A percentile compares a stretch with the other conserved stretches of the same genome.
These are phyloP conservation scores for Solanum sejunctum DNA, from an alignment of 257 asterid species.

Conservation along the genomic window DNA sequence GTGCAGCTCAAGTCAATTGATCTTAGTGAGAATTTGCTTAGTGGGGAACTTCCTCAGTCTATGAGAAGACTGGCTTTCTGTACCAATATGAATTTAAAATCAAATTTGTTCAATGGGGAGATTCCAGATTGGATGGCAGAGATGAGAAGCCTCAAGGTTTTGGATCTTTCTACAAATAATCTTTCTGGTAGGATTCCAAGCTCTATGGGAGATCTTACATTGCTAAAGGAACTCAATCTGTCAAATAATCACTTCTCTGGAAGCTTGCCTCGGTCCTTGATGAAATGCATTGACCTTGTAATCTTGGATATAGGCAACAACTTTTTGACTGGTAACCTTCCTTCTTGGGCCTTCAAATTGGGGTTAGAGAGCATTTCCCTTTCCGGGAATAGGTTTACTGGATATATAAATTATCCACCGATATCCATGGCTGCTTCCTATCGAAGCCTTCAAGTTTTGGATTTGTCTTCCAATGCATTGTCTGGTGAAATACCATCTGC, in stretches of 20 bases:
- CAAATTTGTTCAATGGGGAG: slow-evolving; percentile 40
- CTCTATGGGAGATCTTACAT: slow-evolving; percentile 36
- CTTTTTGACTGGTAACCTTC: slow-evolving; percentile 46
- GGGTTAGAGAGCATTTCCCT: slow-evolving; percentile 34
- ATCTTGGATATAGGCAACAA: slow-evolving; percentile 43
- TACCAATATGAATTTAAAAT: slow-evolving; percentile 32
- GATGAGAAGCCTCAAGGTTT: slow-evolving; percentile 45
- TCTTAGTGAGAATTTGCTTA: slow-evolving; percentile 39
- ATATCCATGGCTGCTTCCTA: slow-evolving; percentile 16
- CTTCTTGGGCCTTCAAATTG: slow-evolving; percentile 52
- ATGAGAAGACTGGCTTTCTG: slow-evolving; percentile 41
- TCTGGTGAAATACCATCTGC: slow-evolving; percentile 47
- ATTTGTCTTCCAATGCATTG: slow-evolving; percentile 56
- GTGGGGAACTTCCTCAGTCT: slow-evolving; percentile 50
- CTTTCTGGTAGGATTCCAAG: slow-evolving; percentile 45
- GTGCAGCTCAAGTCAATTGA: slow-evolving; percentile 34
- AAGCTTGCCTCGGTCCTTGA: slow-evolving; percentile 51
- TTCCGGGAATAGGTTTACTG: slow-evolving; percentile 46
- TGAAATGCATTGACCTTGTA: slow-evolving; percentile 37
- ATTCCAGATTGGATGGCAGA: slow-evolving; percentile 76
- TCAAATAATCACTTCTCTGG: slow-evolving; percentile 47
- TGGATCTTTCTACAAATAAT: slow-evolving; percentile 54
- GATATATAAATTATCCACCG: slow-evolving; percentile 23
- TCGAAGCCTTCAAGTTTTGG: slow-evolving; percentile 43
- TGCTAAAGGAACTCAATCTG: slow-evolving; percentile 40